These are phyloP conservation scores for Tieghemiomyces parasiticus DNA, from an alignment of 192 early-diverging fungal genomes.

Conservation along the genomic window DNA sequence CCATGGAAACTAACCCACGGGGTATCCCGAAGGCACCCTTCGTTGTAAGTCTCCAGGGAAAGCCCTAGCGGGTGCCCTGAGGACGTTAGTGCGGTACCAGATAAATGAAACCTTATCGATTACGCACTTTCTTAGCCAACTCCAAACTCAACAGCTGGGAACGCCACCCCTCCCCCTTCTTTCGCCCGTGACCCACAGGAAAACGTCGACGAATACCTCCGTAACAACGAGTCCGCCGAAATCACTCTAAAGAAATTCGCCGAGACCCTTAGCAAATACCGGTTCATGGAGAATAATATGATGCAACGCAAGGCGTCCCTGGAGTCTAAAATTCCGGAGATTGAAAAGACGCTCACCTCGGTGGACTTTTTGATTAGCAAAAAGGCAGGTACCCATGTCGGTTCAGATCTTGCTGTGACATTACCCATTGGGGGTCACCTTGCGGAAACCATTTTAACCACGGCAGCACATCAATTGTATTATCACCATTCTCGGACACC, in stretches of 20 bases:
- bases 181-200: conserved; percentile 30
- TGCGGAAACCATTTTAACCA: not conserved
- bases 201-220: conserved; percentile 77
- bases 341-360: conserved; percentile 82
- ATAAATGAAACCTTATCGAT: not conserved
- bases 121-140: not conserved
- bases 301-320: conserved; percentile 68
- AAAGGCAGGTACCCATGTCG: conserved; percentile 13
- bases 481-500: not conserved
- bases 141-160: no score
- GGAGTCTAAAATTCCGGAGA: conserved; percentile 90
- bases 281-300: conserved; percentile 91
- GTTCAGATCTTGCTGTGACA: no score
- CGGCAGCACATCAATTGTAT: not conserved
- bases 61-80: no score
- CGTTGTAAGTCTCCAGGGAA: conserved; percentile 38
- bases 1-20: conserved; percentile 75
- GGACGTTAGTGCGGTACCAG: not conserved
- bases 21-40: conserved; percentile 95
- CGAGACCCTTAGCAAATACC: conserved; percentile 81
- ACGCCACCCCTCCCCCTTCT: no score
- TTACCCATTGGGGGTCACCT: no score
- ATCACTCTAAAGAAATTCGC: conserved; percentile 81
- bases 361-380: conserved; percentile 60
- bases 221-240: conserved; percentile 55